Evolutionary conservation across 176 grass and related monocot genomes (phyloP), one percentile per base, ranked within the genome.

Genomic region (Hyparrhenia diplandra): DNA sequence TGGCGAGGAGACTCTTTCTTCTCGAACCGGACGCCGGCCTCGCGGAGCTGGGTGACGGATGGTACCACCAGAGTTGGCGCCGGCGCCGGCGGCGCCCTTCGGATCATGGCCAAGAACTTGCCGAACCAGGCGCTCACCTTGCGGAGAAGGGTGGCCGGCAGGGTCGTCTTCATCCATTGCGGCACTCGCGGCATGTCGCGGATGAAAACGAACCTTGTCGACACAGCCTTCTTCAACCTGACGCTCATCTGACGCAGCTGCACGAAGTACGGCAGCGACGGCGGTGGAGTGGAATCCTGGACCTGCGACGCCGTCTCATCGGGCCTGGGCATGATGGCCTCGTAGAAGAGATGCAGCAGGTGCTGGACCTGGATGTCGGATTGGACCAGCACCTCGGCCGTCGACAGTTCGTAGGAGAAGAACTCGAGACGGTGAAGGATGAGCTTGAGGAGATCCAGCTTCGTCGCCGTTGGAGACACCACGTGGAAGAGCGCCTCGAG

Each of bases 281-380:
- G 4, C 16, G 13, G n/a, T 1, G 3, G 13, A 8, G 54, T 2
- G 8, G 36, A n/a, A 4, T 14, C 9, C 17, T 54, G 5, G 1
- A 3, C 18, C 16, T 17, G 4, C 13, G 9, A 1, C 17, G 10
- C 32, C 11, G 57, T 43, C 65, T 10, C 64, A 3, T 24, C 67
- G 24, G 5, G 11, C 30, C 8, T 25, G 30, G 43, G 45, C 70
- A 80, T 64, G 30, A 65, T 18, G 45, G 45, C n/a, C 41, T 30
- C n/a, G 63, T 80, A 35, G 2, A 51, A 28, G 18, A 80, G 64
- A 13, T 80, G 77, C 20, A 80, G 43, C 21, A 80, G 30, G 43
- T 69, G 77, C 6, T 14, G 54, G 54, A 23, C 29, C 6, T 14
- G 54, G 54, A 23, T 46, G 0, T 47, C 40, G 3, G 60, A 41